Base-by-base conservation (phyloP, 345 rosid genomes). In the Populus euphratica region DNA sequence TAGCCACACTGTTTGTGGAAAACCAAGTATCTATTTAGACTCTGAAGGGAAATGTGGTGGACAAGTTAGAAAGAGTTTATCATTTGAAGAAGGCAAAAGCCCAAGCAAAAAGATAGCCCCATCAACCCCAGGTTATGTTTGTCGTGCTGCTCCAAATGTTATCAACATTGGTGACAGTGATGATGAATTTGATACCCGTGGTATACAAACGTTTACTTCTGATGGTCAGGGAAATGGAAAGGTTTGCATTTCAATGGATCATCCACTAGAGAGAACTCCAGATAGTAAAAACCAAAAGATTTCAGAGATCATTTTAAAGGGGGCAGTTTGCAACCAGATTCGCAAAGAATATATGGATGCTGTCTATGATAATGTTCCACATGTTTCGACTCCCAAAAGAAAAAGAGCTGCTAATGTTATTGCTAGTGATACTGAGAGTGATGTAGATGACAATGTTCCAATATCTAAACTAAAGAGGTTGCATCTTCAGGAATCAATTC, bases 381-480 rank as follows among this genome's bases (percentile, higher is more conserved):
- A 74, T 76, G 16, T 54, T 59, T 12, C 72, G 27, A 72, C 87
- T 71, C 80, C 81, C 14, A 92, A 89, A 75, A 90, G 90, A 85
- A 94, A 83, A 81, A 87, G 83, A 66, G 88, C 83, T 79, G 80
- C 74, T 17, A 85, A 83, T 23, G 63, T 91, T 76, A 82, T 94
- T 35, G 79, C 82, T 25, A 92, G 91, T 73, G 94, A 91, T 75
- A 75, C 87, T 2, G 96, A 92, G 79, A 80, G 85, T 75, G 89
- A 86, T 20, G 87, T 86, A 35, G 87, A 88, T 56, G 86, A 88
- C 79, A 73, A 85, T 62, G 41, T 79, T 79, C 92, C 91, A 2
- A 86, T 91, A 73, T 76, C 80, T 13, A 65, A 66, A 63, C 83
- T 88, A 77, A 86, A 82, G 88, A 86, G 77, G 79, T 27, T 79